Percentiles rank a stretch among this genome's conserved stretches.
phyloP scores from a whole-genome alignment of 768 basidiomycete species.

The Lentinula boryana region DNA sequence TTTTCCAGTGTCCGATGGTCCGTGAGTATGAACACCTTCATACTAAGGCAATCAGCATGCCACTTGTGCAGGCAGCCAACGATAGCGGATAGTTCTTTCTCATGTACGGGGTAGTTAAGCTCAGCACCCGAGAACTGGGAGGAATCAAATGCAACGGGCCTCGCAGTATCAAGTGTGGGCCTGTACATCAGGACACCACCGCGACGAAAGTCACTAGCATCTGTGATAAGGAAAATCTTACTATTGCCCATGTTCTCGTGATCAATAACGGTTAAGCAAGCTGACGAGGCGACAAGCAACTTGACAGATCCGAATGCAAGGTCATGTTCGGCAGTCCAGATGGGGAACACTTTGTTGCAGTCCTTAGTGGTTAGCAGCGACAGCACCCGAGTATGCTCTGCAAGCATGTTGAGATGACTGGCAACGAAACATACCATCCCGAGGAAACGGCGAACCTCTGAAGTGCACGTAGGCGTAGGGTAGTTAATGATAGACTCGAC shows the following conservation, averaged over 20 bases:
- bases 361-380: constrained; percentile 14
- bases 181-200: constrained; percentile 22
- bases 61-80: constrained; percentile 18
- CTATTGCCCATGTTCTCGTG: constrained; percentile 20
- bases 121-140: constrained; percentile 15
- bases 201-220: constrained; percentile 20
- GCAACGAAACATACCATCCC: constrained; percentile 17
- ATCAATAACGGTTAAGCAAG: constrained; percentile 24
- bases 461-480: constrained; percentile 11
- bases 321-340: constrained; percentile 18
- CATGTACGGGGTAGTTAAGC: constrained; percentile 21
- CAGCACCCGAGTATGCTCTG: constrained; percentile 13
- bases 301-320: constrained; percentile 24
- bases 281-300: constrained; percentile 15
- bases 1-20: constrained; percentile 27
- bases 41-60: constrained; percentile 11
- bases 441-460: constrained; percentile 15
- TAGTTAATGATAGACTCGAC: constrained; percentile 16
- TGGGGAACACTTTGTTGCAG: constrained; percentile 8
- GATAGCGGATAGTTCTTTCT: constrained; percentile 26
- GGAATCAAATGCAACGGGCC: constrained; percentile 24
- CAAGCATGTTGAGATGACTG: constrained; percentile 7
- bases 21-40: constrained; percentile 17
- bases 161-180: constrained; percentile 15
- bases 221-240: constrained; percentile 24